Base-by-base conservation (phyloP, 2,329 filamentous ascomycete genomes). In the Helotiales sp. region DNA sequence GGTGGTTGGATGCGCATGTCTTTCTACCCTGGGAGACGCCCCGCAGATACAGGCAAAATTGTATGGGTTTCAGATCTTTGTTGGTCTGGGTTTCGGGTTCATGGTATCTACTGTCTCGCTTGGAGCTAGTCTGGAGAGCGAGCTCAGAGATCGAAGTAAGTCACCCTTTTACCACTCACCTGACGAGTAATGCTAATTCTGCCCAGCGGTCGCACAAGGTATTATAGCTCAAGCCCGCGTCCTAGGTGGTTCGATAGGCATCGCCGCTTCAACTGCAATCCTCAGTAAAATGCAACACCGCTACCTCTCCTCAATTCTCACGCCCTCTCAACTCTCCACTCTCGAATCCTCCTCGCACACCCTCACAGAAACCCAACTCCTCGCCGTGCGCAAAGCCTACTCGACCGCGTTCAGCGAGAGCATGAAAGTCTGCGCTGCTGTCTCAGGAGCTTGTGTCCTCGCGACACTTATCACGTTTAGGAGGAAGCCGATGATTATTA, bases 211-310 rank as follows among this genome's bases (percentile, higher is more conserved):
- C 1, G 86, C 85, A 0, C 86, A 89, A 70, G 87, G 87, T 0
- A 83, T 86, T 4, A 81, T 89, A 10, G 85, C 87, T 0, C 87
- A 90, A 75, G 82, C 85, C 1, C 82, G 87, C 15, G 84, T 89
- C 0, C 77, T 89, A 1, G 87, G 87, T 0, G 87, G 87, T 2
- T 85, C 85, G 43, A 80, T 89, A 30, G 87, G 87, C 0, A 80
- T 89, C 50, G 84, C 86, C 0, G 75, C 84, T 26, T 87, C 87
- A 70, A 88, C 85, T n/a, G 82, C 87, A 15, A 80, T 89, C 11
- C 85, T 88, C 22, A 63, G 66, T 20, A 49, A 47, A n/a, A 67
- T 40, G 3, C 37, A 71, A 43, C 64, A 71, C 26, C 43, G 43
- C 1, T 63, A 62, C 11, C 61, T 73, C n/a, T 20, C 73, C 1